Evolutionary conservation across 2,329 filamentous ascomycete species (phyloP), one percentile per base, ranked within the genome.

Genomic region (Cadophora luteo-olivacea): DNA sequence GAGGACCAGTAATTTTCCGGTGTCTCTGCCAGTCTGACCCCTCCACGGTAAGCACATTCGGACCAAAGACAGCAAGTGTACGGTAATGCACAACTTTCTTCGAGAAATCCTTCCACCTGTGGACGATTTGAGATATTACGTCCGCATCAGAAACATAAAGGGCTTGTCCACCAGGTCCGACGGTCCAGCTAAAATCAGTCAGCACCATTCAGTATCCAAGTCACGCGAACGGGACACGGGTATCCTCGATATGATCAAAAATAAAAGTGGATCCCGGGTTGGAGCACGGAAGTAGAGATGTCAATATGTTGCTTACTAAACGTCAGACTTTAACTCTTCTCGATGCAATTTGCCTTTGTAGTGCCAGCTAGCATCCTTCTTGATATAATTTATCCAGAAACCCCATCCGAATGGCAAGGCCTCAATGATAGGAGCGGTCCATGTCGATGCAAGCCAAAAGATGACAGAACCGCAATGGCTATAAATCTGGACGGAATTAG

Each of bases 11-110:
- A 61, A 89, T 85, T 79, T 91, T 92, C 68, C 91, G 87, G 78
- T 94, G 91, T 78, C 87, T 84, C 48, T 89, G 87, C 92, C 91
- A 94, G 38, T 84, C 78, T 0, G 82, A 75, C 0, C 91, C 91
- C 77, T 94, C 91, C 1, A 89, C 87, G 0, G 87, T 87, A 33
- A 93, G 80, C 2, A 94, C 85, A 76, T 92, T 94, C 65, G 87
- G 84, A 41, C 92, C 91, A 72, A 77, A 80, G 5, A 80, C 61
- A 7, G 75, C 74, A 19, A 78, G 60, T 29, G 70, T 41, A 3
- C 65, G 73, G 72, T 71, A 66, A 11, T 73, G 54, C 2, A 29
- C n/a, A 2, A 61, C 45, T 32, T 61, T 54, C 61, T 74, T 74
- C 8, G 68, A 61, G 48, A 73, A 74, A 51, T 74, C 71, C 54